Base-by-base conservation (phyloP, 208 protist species). In the Trypanosoma platydactyli region DNA sequence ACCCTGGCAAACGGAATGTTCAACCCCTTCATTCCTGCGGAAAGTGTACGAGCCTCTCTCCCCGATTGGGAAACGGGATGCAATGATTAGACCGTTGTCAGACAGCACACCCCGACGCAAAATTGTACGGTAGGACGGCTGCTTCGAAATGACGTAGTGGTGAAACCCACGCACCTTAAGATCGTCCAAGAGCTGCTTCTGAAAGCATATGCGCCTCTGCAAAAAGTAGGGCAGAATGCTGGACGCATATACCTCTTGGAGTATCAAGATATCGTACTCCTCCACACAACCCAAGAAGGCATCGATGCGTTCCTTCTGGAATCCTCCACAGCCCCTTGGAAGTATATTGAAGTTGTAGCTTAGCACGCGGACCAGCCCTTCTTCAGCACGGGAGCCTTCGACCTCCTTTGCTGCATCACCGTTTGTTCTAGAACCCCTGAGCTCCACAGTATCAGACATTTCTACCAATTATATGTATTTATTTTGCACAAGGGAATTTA, bases 271-370 rank as follows among this genome's bases (percentile, higher is more conserved):
- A 65, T 96, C 91, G 68, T 94, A 94, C 25, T 76, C 45, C 59
- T 89, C 85, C 2, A 92, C 76, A 30, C 48, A 67, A 16, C 60
- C 49, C 15, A 96, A 64, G 69, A 96, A 94, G 25, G 84, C 76
- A 15, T 85, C 74, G 35, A 94, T 86, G 24, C 91, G 86, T 58
- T 96, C 91, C 27, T 84, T 69, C 70, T 96, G 88, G 71, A 84
- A 96, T 4, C 88, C 88, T 27, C 86, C 81, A 51, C 82, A 82
- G 2, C 88, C 86, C 3, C 79, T 71, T 11, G 91, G 91, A 38
- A 94, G 81, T n/a, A 94, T 83, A 66, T 94, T 94, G 61, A 96
- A 90, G 68, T 96, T 96, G 68, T 92, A 96, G 67, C 85, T 94
- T 50, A 96, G 74, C 38, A 93, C 84, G 18, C 91, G 91, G 20